phyloP scores from a whole-genome alignment of 2,329 filamentous ascomycete species.

The Colletotrichum melonis region DNA sequence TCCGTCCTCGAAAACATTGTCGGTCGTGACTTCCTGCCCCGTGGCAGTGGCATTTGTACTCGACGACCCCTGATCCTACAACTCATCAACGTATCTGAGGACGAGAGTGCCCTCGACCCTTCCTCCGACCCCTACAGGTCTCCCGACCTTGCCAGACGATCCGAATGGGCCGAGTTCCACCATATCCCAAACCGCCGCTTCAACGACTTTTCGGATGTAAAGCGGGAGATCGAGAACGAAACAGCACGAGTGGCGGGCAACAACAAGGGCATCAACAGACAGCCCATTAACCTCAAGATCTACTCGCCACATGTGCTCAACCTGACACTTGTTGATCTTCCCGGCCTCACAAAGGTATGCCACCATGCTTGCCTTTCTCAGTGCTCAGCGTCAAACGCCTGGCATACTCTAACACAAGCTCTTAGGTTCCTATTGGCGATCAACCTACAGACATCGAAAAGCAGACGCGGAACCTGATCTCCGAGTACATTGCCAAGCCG shows the following conservation, averaged over 20 bases:
- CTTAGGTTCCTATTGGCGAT: slow-evolving; percentile 92
- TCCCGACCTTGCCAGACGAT: slow-evolving; percentile 74
- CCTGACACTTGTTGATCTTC: slow-evolving; percentile 94
- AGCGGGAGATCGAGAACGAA: slow-evolving; percentile 96
- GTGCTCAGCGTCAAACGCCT: background rate
- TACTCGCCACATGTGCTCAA: slow-evolving; percentile 98
- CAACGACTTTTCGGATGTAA: slow-evolving; percentile 92
- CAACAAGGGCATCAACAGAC: slow-evolving; percentile 98
- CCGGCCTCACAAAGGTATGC: slow-evolving; percentile 89
- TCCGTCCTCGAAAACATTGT: slow-evolving; percentile 99
- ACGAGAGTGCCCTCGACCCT: slow-evolving; percentile 74
- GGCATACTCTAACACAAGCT: slow-evolving; percentile 27
- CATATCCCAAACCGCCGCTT: slow-evolving; percentile 91
- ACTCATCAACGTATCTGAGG: slow-evolving; percentile 91
- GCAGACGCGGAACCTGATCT: slow-evolving; percentile 94
- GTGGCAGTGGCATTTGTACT: slow-evolving; percentile 96
- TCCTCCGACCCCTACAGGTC: slow-evolving; percentile 80
- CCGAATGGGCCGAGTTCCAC: slow-evolving; percentile 94
- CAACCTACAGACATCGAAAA: slow-evolving; percentile 99
- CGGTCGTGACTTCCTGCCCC: slow-evolving; percentile 94
- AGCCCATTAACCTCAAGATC: slow-evolving; percentile 98
- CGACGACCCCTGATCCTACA: slow-evolving; percentile 94
- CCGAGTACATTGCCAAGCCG: slow-evolving; percentile 98
- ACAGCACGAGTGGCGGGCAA: slow-evolving; percentile 90
- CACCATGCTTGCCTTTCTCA: background rate